Evolutionary conservation across 768 basidiomycete genomes (phyloP).

Genomic region (Amanita jacksonii): DNA sequence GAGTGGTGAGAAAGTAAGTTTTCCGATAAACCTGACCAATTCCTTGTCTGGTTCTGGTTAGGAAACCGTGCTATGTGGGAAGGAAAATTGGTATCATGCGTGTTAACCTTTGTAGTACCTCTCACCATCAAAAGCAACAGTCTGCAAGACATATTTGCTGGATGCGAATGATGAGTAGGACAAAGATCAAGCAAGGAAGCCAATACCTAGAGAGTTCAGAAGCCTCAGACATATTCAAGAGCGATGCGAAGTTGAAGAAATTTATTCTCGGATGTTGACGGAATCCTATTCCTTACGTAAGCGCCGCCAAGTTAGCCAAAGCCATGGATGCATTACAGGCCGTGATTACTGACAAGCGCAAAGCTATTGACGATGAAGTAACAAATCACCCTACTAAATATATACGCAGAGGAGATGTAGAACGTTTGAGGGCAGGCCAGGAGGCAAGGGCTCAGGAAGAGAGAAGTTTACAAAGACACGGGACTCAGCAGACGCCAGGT

Average conservation of each 20-base stretch:
- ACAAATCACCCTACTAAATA: slow-evolving; percentile 63
- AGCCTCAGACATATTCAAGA: slow-evolving; percentile 49
- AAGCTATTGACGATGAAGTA: slow-evolving; percentile 44
- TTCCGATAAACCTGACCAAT: slow-evolving; percentile 58
- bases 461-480: slow-evolving; percentile 14
- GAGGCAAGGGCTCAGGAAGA: slow-evolving; percentile 30
- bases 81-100: slow-evolving; percentile 1
- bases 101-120: background rate
- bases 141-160: slow-evolving; percentile 87
- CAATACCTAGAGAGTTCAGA: slow-evolving; percentile 46
- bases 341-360: slow-evolving; percentile 84
- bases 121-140: slow-evolving; percentile 87
- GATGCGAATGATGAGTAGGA: slow-evolving; percentile 12
- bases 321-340: slow-evolving; percentile 86
- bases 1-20: background rate
- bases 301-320: background rate
- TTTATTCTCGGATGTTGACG: slow-evolving; percentile 29
- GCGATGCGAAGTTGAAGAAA: slow-evolving; percentile 11
- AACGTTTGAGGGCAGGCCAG: slow-evolving; percentile 51
- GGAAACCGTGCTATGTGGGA: slow-evolving; percentile 68
- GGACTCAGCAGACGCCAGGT: slow-evolving; percentile 12
- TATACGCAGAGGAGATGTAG: slow-evolving; percentile 85
- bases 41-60: slow-evolving; percentile 89
- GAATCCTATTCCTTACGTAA: slow-evolving; percentile 17
- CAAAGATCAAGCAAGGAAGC: background rate